phyloP scores from a whole-genome alignment of 2,329 filamentous ascomycete genomes.

The Magnaporthiopsis rhizophila region DNA sequence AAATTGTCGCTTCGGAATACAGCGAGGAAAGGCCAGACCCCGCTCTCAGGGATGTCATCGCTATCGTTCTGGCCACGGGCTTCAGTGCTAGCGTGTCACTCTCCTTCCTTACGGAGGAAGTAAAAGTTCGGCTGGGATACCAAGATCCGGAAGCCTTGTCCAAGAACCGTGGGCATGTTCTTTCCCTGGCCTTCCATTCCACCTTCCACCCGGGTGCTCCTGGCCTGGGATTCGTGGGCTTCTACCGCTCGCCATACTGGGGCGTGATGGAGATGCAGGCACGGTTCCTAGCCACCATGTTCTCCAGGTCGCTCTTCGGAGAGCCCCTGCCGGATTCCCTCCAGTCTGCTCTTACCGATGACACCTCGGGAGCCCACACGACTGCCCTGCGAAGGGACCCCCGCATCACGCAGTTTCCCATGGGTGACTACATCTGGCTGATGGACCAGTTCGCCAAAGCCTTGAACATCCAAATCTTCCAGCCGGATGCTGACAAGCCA shows the following conservation, averaged over 20 bases:
- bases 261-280: conserved; percentile 84
- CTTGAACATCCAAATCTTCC: conserved; percentile 40
- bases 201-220: conserved; percentile 53
- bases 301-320: conserved; percentile 31
- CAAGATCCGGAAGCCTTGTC: conserved; percentile 30
- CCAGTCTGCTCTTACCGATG: conserved; percentile 31
- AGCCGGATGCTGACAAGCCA: conserved; percentile 11
- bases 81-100: conserved; percentile 60
- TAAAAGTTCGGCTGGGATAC: conserved; percentile 51
- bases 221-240: conserved; percentile 69
- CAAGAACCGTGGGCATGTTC: conserved; percentile 42
- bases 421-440: conserved; percentile 72
- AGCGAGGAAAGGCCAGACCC: conserved; percentile 14
- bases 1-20: conserved; percentile 17
- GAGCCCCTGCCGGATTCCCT: conserved; percentile 18
- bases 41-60: conserved; percentile 50
- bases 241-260: conserved; percentile 81
- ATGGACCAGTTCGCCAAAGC: conserved; percentile 62
- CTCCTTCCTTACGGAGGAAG: conserved; percentile 50
- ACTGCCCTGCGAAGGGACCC: conserved; percentile 42
- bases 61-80: conserved; percentile 67
- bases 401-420: conserved; percentile 62
- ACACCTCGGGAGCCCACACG: conserved; percentile 37
- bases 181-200: conserved; percentile 61
- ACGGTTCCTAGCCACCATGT: conserved; percentile 54